Conservation (phyloP, 768 basidiomycete species). For the Tricholoma matsutake region DNA sequence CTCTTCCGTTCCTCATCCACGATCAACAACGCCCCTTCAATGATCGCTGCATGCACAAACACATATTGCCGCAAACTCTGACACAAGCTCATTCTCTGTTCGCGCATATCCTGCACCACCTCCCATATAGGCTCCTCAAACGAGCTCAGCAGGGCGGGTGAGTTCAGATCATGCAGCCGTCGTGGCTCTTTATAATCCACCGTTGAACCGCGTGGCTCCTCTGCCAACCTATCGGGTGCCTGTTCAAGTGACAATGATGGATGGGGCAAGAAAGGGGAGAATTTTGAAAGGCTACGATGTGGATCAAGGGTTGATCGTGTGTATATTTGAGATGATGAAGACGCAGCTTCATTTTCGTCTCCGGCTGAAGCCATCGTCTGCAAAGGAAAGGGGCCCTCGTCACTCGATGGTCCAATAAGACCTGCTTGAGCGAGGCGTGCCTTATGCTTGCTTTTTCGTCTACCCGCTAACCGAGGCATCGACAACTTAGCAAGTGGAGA, state of each 20-base stretch:
- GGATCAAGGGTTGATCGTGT: not conserved
- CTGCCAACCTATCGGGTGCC: not conserved
- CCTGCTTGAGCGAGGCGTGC: not conserved
- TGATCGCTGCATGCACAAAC: constrained; percentile 84
- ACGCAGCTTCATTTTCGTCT: not conserved
- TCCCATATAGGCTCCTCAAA: constrained; percentile 77
- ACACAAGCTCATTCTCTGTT: constrained; percentile 95
- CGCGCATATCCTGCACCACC: constrained; percentile 89
- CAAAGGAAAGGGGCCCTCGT: not conserved
- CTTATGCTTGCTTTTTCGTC: not conserved
- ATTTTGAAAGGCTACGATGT: not conserved
- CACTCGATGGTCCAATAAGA: not conserved
- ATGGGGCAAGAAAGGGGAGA: not conserved
- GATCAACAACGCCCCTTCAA: constrained; percentile 76
- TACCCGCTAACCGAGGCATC: not conserved
- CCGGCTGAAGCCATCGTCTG: not conserved
- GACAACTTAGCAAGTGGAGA: constrained; percentile 7
- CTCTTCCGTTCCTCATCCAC: constrained; percentile 65
- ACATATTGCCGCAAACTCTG: constrained; percentile 94
- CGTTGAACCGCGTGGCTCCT: constrained; percentile 19
- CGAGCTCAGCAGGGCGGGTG: constrained; percentile 58
- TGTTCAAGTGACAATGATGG: not conserved
- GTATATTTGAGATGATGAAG: not conserved
- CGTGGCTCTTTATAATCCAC: constrained; percentile 66
- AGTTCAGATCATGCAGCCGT: constrained; percentile 45